Evolutionary conservation across 2,329 filamentous ascomycete species (phyloP).

Genomic region (Apiospora hydei): DNA sequence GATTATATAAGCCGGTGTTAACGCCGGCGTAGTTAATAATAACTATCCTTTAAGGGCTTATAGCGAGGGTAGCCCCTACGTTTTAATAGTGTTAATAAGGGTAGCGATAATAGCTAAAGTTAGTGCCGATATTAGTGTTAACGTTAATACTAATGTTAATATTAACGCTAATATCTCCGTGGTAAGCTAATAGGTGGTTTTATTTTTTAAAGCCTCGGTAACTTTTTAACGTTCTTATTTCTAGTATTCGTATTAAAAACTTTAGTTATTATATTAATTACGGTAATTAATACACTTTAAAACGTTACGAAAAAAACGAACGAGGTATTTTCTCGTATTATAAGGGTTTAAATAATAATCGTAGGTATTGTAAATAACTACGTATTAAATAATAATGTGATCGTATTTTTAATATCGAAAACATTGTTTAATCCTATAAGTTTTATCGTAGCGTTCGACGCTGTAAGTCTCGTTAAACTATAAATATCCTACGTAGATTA

Average conservation of each 20-base stretch:
- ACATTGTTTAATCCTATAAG: background rate
- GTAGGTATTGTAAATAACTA: background rate
- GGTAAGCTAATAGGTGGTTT: background rate
- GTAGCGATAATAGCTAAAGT: background rate
- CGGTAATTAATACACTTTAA: background rate
- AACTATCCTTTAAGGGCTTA: background rate
- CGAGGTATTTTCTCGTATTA: background rate
- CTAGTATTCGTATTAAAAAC: background rate
- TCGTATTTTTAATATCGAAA: conserved; percentile 2
- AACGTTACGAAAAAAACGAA: background rate
- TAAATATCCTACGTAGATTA: background rate
- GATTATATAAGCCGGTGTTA: background rate
- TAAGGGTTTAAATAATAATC: background rate
- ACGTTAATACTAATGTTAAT: background rate
- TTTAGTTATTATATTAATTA: background rate
- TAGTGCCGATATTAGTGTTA: too few species aligned
- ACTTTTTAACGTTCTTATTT: background rate
- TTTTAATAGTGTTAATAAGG: background rate
- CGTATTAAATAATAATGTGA: too few species aligned
- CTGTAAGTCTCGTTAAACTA: background rate
- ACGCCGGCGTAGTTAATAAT: background rate
- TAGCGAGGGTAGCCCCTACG: background rate
- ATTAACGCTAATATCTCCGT: background rate
- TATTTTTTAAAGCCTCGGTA: background rate
- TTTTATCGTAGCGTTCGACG: background rate